These are phyloP conservation scores for Hanseniaspora thailandica DNA, from an alignment of 805 yeast genomes.

Conservation along the genomic window DNA sequence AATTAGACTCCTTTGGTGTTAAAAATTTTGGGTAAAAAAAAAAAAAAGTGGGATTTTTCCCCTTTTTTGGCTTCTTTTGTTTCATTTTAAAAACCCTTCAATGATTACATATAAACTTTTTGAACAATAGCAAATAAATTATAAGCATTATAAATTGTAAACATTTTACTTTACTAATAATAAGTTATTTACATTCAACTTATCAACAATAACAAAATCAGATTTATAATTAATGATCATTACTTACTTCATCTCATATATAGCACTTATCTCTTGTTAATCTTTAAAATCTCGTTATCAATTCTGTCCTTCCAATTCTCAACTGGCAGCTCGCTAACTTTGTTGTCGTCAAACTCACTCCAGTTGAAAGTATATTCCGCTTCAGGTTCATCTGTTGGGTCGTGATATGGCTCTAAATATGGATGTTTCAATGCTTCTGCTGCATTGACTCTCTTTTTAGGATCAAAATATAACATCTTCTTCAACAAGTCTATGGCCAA, in stretches of 20 bases:
- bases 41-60: too few relatives aligned
- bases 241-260: background rate
- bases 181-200: too few relatives aligned
- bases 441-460: constrained; percentile 86
- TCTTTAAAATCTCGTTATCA: background rate
- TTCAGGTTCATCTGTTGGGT: constrained; percentile 92
- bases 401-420: constrained; percentile 89
- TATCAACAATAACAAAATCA: too few relatives aligned
- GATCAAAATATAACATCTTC: constrained; percentile 88
- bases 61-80: too few relatives aligned
- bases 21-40: too few relatives aligned
- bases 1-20: too few relatives aligned
- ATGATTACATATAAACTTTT: too few relatives aligned
- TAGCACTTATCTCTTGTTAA: background rate
- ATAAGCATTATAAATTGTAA: too few relatives aligned
- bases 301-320: constrained; percentile 14
- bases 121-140: too few relatives aligned
- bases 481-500: constrained; percentile 80
- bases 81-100: too few relatives aligned
- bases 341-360: constrained; percentile 31
- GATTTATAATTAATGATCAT: background rate
- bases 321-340: constrained; percentile 8
- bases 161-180: too few relatives aligned
- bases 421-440: constrained; percentile 82
- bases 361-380: constrained; percentile 91